Evolutionary conservation across 768 basidiomycete genomes (phyloP).

Genomic region (Neoboletus subvelutipes): DNA sequence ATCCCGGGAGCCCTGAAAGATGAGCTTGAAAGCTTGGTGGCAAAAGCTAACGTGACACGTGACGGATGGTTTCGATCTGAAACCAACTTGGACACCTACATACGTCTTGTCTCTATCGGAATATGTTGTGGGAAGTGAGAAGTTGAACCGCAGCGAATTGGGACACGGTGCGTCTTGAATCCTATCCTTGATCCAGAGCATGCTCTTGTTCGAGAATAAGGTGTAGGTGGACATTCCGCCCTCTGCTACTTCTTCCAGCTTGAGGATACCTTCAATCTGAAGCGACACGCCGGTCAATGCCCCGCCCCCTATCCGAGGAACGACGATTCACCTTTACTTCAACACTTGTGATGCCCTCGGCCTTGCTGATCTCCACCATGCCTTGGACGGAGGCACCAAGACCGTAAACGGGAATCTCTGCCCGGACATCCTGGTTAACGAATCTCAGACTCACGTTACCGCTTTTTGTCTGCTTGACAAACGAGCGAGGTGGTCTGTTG

Average conservation of each 20-base stretch:
- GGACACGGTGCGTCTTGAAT: conserved; percentile 48
- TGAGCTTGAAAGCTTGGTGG: conserved; percentile 72
- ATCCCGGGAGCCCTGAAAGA: conserved; percentile 70
- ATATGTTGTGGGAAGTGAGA: conserved; percentile 60
- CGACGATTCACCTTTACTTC: conserved; percentile 55
- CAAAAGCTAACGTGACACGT: conserved; percentile 45
- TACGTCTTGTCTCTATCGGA: conserved; percentile 53
- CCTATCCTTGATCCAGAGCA: conserved; percentile 59
- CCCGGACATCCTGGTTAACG: conserved; percentile 50
- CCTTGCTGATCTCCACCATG: conserved; percentile 51
- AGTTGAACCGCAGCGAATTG: conserved; percentile 48
- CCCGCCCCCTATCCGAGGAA: not conserved
- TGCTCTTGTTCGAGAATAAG: conserved; percentile 49
- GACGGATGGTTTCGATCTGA: not conserved
- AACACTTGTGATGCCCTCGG: conserved; percentile 55
- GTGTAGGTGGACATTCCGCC: conserved; percentile 56
- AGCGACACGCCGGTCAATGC: not conserved
- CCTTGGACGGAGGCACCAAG: conserved; percentile 53
- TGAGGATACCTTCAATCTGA: conserved; percentile 62
- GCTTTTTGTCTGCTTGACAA: conserved; percentile 58
- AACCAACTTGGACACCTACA: conserved; percentile 40
- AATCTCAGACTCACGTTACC: conserved; percentile 54
- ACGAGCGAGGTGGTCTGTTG: conserved; percentile 44
- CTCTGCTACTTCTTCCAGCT: conserved; percentile 62
- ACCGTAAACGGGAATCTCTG: conserved; percentile 58